These are phyloP conservation scores for Castanea sativa DNA, from an alignment of 306 rosid genomes.

Conservation along the genomic window DNA sequence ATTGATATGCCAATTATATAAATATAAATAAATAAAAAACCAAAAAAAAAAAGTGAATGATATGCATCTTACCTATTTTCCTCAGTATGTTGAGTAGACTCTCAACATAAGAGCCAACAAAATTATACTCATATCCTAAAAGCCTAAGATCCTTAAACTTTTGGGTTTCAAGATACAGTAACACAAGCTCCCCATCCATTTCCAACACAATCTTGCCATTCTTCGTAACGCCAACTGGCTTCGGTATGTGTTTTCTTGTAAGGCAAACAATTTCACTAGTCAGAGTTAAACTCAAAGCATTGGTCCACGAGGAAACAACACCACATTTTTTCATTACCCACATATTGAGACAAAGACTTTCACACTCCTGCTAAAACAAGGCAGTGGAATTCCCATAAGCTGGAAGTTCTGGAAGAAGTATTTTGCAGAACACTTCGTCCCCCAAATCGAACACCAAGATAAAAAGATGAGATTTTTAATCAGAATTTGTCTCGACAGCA, in stretches of 20 bases:
- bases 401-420: conserved; percentile 1
- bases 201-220: conserved; percentile 7
- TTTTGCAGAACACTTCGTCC: conserved; percentile 24
- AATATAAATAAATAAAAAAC: too few relatives aligned
- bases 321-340: conserved; percentile 36
- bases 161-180: neutral
- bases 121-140: neutral
- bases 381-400: conserved; percentile 8
- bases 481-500: neutral
- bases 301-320: conserved; percentile 27
- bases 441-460: conserved; percentile 19
- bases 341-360: neutral
- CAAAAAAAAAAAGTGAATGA: too few relatives aligned
- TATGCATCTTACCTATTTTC: too few relatives aligned
- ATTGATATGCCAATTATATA: too few relatives aligned
- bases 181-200: conserved; percentile 2
- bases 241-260: neutral
- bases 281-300: neutral
- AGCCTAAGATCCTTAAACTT: neutral
- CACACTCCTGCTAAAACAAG: neutral
- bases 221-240: neutral
- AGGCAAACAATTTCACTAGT: too few relatives aligned
- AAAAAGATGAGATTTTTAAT: neutral
- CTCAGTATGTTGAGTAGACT: neutral
- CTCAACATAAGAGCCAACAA: conserved; percentile 23